Evolutionary conservation across 306 rosid species (phyloP).

Genomic region (Citrullus colocynthis): DNA sequence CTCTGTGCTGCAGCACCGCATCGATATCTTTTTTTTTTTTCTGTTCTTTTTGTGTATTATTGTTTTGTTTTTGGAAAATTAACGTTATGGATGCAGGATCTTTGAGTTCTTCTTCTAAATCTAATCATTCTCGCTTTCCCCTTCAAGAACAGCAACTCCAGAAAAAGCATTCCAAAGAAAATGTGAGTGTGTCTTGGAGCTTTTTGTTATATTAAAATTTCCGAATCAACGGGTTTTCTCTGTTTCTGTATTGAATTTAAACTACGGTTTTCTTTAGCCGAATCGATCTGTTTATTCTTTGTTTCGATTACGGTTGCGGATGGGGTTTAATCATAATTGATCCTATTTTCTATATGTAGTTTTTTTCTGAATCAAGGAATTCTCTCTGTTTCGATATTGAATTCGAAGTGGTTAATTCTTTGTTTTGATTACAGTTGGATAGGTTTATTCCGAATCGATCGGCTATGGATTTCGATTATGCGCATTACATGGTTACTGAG

Average conservation of each 20-base stretch:
- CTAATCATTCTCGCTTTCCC: background rate
- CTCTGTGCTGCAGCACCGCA: background rate
- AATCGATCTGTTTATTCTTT: background rate
- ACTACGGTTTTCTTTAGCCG: background rate
- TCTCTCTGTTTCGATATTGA: background rate
- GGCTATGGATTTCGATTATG: constrained; percentile 36
- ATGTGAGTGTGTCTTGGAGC: constrained; percentile 5
- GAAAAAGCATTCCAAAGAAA: constrained; percentile 20
- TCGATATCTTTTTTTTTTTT: background rate
- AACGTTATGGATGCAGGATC: background rate
- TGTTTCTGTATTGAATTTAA: background rate
- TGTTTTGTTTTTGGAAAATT: background rate
- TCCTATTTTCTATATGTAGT: background rate
- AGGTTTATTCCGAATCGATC: constrained; percentile 43
- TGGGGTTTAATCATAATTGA: background rate
- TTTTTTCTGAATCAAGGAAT: background rate
- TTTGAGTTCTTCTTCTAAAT: background rate
- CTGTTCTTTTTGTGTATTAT: background rate
- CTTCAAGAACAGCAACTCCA: constrained; percentile 23
- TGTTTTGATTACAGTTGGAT: constrained; percentile 21
- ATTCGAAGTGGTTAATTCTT: background rate
- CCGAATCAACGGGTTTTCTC: background rate
- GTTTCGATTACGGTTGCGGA: background rate
- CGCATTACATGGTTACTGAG: constrained; percentile 38
- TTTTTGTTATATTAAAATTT: too few relatives aligned